Evolutionary conservation across 2,329 filamentous ascomycete species (phyloP).

Genomic region (Cladorrhinum sp.): DNA sequence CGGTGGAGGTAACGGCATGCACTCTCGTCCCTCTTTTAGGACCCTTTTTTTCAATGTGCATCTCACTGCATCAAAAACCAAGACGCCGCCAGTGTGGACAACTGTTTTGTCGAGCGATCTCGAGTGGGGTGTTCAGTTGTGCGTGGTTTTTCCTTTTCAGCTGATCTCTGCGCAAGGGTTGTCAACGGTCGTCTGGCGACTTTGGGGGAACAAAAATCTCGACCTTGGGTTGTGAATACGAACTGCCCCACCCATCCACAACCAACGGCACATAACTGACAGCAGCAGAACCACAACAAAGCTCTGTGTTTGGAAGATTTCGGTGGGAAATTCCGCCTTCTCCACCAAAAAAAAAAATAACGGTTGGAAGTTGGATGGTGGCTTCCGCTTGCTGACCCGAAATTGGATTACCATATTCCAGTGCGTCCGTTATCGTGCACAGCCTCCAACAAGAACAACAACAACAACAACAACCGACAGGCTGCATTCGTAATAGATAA

Average conservation of each 20-base stretch:
- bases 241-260: not conserved
- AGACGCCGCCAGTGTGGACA: not conserved
- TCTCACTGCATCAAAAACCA: slow-evolving; percentile 1
- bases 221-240: slow-evolving; percentile 2
- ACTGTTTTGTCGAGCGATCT: not conserved
- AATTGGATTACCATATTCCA: not conserved
- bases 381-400: not conserved
- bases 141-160: not conserved
- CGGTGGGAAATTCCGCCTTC: not conserved
- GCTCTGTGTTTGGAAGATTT: not conserved
- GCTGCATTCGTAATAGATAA: not conserved
- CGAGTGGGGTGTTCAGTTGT: not conserved
- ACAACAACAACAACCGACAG: not conserved
- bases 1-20: not conserved
- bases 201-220: slow-evolving; percentile 1
- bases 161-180: not conserved
- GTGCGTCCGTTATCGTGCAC: not conserved
- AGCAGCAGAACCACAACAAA: not conserved
- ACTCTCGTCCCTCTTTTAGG: not conserved
- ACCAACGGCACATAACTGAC: not conserved
- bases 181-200: slow-evolving; percentile 3
- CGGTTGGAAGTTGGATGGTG: not conserved
- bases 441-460: not conserved
- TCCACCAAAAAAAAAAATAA: not conserved
- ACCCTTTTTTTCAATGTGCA: not conserved